These are phyloP conservation scores for Phytopythium cucurbitacearum DNA, from an alignment of 352 stramenopile genomes.

Conservation along the genomic window DNA sequence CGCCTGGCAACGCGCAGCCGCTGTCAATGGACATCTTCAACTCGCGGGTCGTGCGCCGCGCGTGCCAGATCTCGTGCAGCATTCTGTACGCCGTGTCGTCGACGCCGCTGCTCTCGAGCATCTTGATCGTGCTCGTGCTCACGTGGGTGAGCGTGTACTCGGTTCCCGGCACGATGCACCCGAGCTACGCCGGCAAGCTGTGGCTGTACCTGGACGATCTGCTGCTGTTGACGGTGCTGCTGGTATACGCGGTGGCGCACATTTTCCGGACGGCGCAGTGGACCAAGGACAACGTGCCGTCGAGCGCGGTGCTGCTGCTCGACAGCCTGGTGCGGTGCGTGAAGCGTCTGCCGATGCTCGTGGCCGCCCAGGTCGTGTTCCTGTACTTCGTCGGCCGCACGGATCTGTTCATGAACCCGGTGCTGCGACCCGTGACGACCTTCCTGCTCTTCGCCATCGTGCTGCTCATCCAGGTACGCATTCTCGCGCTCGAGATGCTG, in stretches of 20 bases:
- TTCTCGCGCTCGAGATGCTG: conserved; percentile 53
- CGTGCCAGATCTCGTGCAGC: conserved; percentile 74
- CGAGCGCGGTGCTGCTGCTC: conserved; percentile 44
- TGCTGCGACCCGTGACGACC: conserved; percentile 67
- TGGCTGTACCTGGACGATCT: conserved; percentile 64
- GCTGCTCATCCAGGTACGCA: conserved; percentile 37
- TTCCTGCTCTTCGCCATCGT: conserved; percentile 39
- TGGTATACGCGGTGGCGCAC: conserved; percentile 64
- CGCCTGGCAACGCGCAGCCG: conserved; percentile 42
- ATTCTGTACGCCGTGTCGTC: conserved; percentile 63
- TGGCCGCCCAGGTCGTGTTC: conserved; percentile 44
- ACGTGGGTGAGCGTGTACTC: conserved; percentile 44
- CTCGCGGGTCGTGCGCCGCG: conserved; percentile 60
- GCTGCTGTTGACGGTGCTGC: conserved; percentile 51
- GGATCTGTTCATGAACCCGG: conserved; percentile 72
- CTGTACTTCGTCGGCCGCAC: conserved; percentile 60
- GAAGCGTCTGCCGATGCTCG: conserved; percentile 44
- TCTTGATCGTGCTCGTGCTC: conserved; percentile 44
- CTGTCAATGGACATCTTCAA: conserved; percentile 71
- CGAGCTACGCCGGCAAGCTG: conserved; percentile 55
- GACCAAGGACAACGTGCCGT: conserved; percentile 68
- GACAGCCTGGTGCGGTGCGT: conserved; percentile 41
- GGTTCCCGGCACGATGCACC: conserved; percentile 64
- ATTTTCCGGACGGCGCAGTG: conserved; percentile 59
- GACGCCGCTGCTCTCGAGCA: conserved; percentile 60